Conservation (phyloP, 2,329 filamentous ascomycete species). For the Fusarium brevicatenulatum region DNA sequence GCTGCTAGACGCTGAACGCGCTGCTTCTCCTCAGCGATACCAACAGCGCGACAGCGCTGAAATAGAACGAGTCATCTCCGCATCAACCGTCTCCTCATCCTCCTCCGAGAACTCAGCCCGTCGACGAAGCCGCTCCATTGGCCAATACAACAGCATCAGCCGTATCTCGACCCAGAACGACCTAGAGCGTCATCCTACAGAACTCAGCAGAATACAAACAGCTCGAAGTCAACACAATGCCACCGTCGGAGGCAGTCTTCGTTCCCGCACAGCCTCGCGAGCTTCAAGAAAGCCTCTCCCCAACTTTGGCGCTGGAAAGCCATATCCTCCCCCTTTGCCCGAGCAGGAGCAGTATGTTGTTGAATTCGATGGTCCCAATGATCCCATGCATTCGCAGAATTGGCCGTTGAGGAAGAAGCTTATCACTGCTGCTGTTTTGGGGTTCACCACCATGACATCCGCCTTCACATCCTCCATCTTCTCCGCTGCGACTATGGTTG, state of each 20-base stretch:
- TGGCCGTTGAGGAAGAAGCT: slow-evolving; percentile 85
- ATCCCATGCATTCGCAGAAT: slow-evolving; percentile 88
- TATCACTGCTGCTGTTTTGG: slow-evolving; percentile 73
- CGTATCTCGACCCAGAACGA: slow-evolving; percentile 73
- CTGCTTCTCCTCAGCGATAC: slow-evolving; percentile 58
- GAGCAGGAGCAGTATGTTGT: slow-evolving; percentile 82
- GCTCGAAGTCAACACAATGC: slow-evolving; percentile 74
- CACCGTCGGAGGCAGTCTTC: slow-evolving; percentile 70
- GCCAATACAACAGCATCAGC: slow-evolving; percentile 61
- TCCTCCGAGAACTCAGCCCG: slow-evolving; percentile 52
- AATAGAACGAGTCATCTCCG: slow-evolving; percentile 69
- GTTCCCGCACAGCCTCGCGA: slow-evolving; percentile 53
- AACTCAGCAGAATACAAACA: slow-evolving; percentile 76
- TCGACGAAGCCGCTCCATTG: slow-evolving; percentile 27
- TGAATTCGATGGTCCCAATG: slow-evolving; percentile 84
- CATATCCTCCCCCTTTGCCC: slow-evolving; percentile 75
- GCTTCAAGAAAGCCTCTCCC: slow-evolving; percentile 70
- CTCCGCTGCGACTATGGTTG: slow-evolving; percentile 69
- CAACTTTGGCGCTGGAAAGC: slow-evolving; percentile 77
- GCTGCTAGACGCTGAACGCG: slow-evolving; percentile 63
- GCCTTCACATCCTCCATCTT: slow-evolving; percentile 82
- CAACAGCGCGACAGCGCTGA: slow-evolving; percentile 58
- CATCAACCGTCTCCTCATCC: slow-evolving; percentile 60
- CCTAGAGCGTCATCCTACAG: slow-evolving; percentile 75
- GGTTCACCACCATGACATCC: slow-evolving; percentile 76